These are phyloP conservation scores for Ampelomyces quisqualis DNA, from an alignment of 2,329 filamentous ascomycete species.

Conservation along the genomic window DNA sequence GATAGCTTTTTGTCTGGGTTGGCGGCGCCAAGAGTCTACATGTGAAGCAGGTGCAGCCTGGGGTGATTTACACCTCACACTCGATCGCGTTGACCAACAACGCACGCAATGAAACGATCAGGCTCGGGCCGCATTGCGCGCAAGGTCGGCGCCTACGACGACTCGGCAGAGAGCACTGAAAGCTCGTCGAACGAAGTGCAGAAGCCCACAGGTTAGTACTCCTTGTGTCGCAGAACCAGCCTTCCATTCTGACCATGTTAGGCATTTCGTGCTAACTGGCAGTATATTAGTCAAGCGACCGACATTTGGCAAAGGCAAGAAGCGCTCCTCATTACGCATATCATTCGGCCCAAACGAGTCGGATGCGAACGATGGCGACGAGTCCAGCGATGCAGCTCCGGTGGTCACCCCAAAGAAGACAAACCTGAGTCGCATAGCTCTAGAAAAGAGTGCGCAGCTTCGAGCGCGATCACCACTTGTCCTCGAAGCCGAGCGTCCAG, in stretches of 20 bases:
- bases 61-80: constrained; percentile 1
- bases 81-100: neutral
- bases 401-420: constrained; percentile 64
- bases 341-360: constrained; percentile 70
- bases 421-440: constrained; percentile 62
- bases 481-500: constrained; percentile 52
- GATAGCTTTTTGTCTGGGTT: constrained; percentile 26
- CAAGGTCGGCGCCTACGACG: constrained; percentile 69
- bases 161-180: constrained; percentile 30
- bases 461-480: constrained; percentile 54
- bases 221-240: constrained; percentile 20
- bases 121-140: constrained; percentile 68
- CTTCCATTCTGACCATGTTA: constrained; percentile 36
- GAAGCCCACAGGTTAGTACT: constrained; percentile 47
- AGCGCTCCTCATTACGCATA: constrained; percentile 72
- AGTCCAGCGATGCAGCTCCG: constrained; percentile 49
- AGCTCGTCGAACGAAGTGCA: constrained; percentile 34
- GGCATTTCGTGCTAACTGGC: constrained; percentile 48
- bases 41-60: constrained; percentile 12
- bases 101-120: constrained; percentile 55
- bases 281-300: constrained; percentile 56
- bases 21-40: constrained; percentile 11
- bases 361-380: constrained; percentile 54
- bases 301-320: constrained; percentile 57
- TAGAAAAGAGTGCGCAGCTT: constrained; percentile 67